Base-by-base conservation (phyloP, 2,329 filamentous ascomycete genomes). In the Trichoderma endophyticum region DNA sequence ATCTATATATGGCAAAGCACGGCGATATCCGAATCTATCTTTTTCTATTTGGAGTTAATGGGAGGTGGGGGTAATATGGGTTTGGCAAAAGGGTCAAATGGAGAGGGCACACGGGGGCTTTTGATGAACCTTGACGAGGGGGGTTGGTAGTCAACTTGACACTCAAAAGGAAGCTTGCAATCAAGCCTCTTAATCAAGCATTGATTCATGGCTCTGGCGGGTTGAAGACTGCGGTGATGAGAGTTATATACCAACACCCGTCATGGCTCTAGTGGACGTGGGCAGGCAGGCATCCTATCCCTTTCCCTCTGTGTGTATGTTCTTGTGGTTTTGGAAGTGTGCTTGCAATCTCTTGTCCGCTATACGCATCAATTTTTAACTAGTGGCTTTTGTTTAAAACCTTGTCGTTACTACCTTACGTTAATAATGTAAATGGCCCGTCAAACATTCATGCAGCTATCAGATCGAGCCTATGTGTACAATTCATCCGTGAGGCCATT, bases 401-500 rank as follows among this genome's bases (percentile, higher is more conserved):
- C 30, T 60, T 51, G 18, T 61, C 43, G 57, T 54, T 70, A 48
- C 30, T 62, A 51, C 67, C 43, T 70, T 26, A 51, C 67, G 30
- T 70, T 26, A 7, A 11, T 30, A 67, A 26, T 62, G 57, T 62
- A 62, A 28, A 54, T 51, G n/a, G 56, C n/a, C 6, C 28, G 15
- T 51, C 8, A 21, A 9, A 26, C 24, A 11, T 67, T 26, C 18
- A 57, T 30, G 34, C 15, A 59, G 34, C 54, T 57, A 60, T n/a
- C 34, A 32, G 14, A 26, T 18, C 15, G 11, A 62, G 32, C n/a
- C 32, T 60, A 73, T 5, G 92, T 94, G 81, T 94, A 94, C 48
- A 94, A 82, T 77, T 90, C 89, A 77, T 92, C 88, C 1, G 92
- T 94, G 76, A 94, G 81, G 30, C 86, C 85, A 82, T 95, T 94